phyloP scores from a whole-genome alignment of 306 rosid genomes.

The Pterocarpus macrocarpus region DNA sequence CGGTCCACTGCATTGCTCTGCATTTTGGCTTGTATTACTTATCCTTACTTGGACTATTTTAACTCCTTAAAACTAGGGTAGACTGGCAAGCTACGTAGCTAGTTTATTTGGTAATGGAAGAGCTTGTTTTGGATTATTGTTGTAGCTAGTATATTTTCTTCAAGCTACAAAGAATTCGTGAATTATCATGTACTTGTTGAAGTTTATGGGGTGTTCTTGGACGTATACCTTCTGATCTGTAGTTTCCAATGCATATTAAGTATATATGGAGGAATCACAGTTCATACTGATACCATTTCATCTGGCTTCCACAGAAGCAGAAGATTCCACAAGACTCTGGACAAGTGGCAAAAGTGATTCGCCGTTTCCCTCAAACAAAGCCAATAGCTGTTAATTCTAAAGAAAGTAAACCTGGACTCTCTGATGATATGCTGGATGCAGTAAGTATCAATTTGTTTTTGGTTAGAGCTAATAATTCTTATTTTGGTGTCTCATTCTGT shows the following conservation, averaged over 20 bases:
- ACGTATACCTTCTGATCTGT: background rate
- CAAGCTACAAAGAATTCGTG: background rate
- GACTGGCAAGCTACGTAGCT: background rate
- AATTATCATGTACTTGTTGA: slow-evolving; percentile 10
- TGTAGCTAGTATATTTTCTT: slow-evolving; percentile 18
- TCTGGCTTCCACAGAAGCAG: slow-evolving; percentile 71
- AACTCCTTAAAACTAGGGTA: slow-evolving; percentile 8
- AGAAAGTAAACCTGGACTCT: slow-evolving; percentile 55
- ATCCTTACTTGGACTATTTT: background rate
- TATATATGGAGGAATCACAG: slow-evolving; percentile 12
- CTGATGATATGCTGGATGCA: slow-evolving; percentile 69
- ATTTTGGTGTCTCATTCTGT: background rate
- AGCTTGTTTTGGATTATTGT: background rate
- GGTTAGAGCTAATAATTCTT: background rate
- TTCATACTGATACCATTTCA: slow-evolving; percentile 34
- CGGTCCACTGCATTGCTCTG: background rate
- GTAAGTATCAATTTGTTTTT: slow-evolving; percentile 58
- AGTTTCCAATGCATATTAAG: slow-evolving; percentile 20
- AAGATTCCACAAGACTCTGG: slow-evolving; percentile 62
- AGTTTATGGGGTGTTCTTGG: background rate
- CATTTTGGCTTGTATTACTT: background rate
- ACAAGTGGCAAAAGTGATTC: slow-evolving; percentile 58
- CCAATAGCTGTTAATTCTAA: slow-evolving; percentile 57
- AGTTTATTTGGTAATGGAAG: background rate
- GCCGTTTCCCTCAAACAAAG: slow-evolving; percentile 76